Evolutionary conservation across 176 grass and related monocot genomes (phyloP), one percentile per base, ranked within the genome.

Genomic region (Paspalum notatum): DNA sequence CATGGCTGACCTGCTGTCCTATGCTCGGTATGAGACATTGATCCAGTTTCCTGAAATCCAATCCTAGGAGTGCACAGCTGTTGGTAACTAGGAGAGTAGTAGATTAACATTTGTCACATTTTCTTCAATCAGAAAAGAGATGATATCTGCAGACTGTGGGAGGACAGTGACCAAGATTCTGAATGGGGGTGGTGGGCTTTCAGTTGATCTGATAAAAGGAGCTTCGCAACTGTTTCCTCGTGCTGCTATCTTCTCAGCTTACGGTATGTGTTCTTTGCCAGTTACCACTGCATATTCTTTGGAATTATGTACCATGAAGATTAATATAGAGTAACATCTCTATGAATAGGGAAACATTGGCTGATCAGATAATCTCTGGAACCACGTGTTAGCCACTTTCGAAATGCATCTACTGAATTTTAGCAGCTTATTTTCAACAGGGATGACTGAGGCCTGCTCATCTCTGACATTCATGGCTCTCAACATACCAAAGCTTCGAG

Each of bases 391-490:
- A n/a, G 15, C 4, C 26, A 73, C 50, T 73, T 72, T 52, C 8
- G 69, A 38, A 51, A 65, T 7, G 7, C 7, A 52, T 15, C 22
- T 77, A 62, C 20, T 3, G 13, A 8, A 40, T 26, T 56, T 21
- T 13, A 80, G 5, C 62, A 14, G 0, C 9, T 18, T 76, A 12
- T 25, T 62, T 62, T 45, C 22, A 44, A 81, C 77, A 98, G 95
- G 95, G n/a, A 95, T 98, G 95, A 98, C 95, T 1, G 95, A 98
- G 39, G 78, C 92, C 64, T 98, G 92, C 39, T 98, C 96, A 72
- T 98, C 96, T 27, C 79, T 98, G 38, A 95, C 84, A 46, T 95
- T 98, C 92, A 91, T 84, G 83, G 80, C 55, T 37, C 84, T 95
- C 40, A 55, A 15, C 68, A 84, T 82, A 13, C 72, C 82, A 50